These are phyloP conservation scores for Fusarium annulatum DNA, from an alignment of 2,329 filamentous ascomycete genomes.

Conservation along the genomic window DNA sequence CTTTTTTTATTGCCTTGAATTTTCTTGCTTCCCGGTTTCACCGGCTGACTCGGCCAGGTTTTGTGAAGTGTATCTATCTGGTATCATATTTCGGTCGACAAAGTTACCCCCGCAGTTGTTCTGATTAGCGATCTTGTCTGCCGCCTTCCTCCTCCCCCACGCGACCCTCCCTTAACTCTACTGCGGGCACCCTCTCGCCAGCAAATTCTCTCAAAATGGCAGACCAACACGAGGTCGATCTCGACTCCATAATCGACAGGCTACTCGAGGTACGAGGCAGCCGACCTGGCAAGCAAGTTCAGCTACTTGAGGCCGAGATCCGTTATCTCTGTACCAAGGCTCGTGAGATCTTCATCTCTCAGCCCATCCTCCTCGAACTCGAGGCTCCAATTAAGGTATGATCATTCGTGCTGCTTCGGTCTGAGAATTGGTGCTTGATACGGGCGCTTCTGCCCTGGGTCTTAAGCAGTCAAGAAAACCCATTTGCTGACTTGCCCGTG, in stretches of 20 bases:
- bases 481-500: slow-evolving; percentile 32
- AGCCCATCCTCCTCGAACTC: slow-evolving; percentile 96
- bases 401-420: slow-evolving; percentile 1
- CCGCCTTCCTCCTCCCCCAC: slow-evolving; percentile 40
- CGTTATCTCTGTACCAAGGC: slow-evolving; percentile 98
- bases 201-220: slow-evolving; percentile 62
- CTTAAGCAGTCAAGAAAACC: background rate
- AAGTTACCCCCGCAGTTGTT: slow-evolving; percentile 44
- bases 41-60: slow-evolving; percentile 43
- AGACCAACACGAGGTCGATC: slow-evolving; percentile 87
- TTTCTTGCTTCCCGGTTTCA: slow-evolving; percentile 24
- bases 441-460: background rate
- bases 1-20: slow-evolving; percentile 5
- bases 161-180: slow-evolving; percentile 44
- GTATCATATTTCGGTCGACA: slow-evolving; percentile 43
- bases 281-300: slow-evolving; percentile 97
- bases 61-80: slow-evolving; percentile 50
- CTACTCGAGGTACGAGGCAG: slow-evolving; percentile 97
- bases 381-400: slow-evolving; percentile 98
- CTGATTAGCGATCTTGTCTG: slow-evolving; percentile 46
- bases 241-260: slow-evolving; percentile 99
- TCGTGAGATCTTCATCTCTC: slow-evolving; percentile 98
- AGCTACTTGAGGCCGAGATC: slow-evolving; percentile 95
- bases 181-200: slow-evolving; percentile 54
- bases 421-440: background rate